Evolutionary conservation across 2,329 filamentous ascomycete genomes (phyloP).

Genomic region (Lachnellula arida): DNA sequence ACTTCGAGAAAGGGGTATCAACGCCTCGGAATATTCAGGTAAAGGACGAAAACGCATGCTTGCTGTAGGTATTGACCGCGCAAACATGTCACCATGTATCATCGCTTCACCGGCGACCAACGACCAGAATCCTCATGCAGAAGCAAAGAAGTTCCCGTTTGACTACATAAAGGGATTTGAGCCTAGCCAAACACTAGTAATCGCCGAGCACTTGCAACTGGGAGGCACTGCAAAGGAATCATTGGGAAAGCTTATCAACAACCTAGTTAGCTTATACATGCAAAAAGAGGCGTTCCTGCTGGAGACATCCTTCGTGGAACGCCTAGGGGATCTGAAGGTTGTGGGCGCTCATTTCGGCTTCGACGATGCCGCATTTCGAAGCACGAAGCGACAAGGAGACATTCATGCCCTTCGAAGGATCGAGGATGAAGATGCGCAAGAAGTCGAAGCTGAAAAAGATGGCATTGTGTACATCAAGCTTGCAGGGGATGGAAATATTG

Average conservation of each 20-base stretch:
- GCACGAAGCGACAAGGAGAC: conserved; percentile 54
- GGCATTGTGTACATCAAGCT: conserved; percentile 77
- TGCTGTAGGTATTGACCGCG: conserved; percentile 61
- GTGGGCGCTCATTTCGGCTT: conserved; percentile 56
- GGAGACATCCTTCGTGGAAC: conserved; percentile 44
- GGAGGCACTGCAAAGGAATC: conserved; percentile 34
- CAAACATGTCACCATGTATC: conserved; percentile 57
- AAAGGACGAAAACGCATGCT: conserved; percentile 45
- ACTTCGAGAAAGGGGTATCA: conserved; percentile 47
- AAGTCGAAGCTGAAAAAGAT: conserved; percentile 58
- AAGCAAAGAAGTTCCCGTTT: conserved; percentile 55
- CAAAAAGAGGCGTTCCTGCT: conserved; percentile 62
- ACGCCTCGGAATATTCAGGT: conserved; percentile 35
- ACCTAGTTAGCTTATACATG: conserved; percentile 55
- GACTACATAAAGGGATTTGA: conserved; percentile 48
- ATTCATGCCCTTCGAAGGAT: conserved; percentile 54
- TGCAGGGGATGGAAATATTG: conserved; percentile 56
- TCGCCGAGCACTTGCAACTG: conserved; percentile 50
- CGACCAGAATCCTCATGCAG: conserved; percentile 38
- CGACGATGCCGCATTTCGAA: conserved; percentile 65
- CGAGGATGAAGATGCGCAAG: conserved; percentile 47
- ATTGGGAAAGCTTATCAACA: conserved; percentile 45
- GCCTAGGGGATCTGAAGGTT: conserved; percentile 41
- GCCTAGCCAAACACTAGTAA: conserved; percentile 36
- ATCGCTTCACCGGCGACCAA: conserved; percentile 46